phyloP scores from a whole-genome alignment of 2,329 filamentous ascomycete genomes.

The Trichoderma guizhouense region DNA sequence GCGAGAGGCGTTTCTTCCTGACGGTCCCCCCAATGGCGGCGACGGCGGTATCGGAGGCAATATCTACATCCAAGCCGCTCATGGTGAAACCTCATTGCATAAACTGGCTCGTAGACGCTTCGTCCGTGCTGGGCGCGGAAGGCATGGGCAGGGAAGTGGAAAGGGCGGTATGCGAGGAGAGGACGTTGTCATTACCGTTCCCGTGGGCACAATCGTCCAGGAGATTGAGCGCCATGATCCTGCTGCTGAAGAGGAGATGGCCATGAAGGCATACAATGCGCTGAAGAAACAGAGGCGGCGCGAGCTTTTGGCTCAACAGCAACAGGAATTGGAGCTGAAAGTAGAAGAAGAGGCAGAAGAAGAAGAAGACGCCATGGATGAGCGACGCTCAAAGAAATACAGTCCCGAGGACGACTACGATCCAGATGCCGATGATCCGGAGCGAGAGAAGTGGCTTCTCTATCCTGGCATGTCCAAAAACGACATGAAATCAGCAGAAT shows the following conservation, averaged over 20 bases:
- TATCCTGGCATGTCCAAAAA: conserved; percentile 74
- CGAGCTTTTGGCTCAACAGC: conserved; percentile 26
- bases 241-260: conserved; percentile 58
- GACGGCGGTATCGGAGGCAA: conserved; percentile 90
- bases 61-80: conserved; percentile 89
- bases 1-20: conserved; percentile 82
- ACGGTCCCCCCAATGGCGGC: conserved; percentile 90
- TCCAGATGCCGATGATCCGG: conserved; percentile 42
- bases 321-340: conserved; percentile 19
- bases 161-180: conserved; percentile 76
- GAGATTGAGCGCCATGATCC: conserved; percentile 80
- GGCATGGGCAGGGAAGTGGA: conserved; percentile 71
- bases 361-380: conserved; percentile 13
- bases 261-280: conserved; percentile 32
- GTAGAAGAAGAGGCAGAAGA: conserved; percentile 12
- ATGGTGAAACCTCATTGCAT: conserved; percentile 87
- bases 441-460: conserved; percentile 75
- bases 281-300: conserved; percentile 33
- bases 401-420: conserved; percentile 33
- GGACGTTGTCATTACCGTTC: conserved; percentile 84
- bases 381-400: conserved; percentile 9
- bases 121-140: conserved; percentile 71
- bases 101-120: conserved; percentile 79
- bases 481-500: conserved; percentile 56
- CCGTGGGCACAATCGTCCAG: conserved; percentile 84